These are phyloP conservation scores for Pythium phragmitis DNA, from an alignment of 352 stramenopile species.

Conservation along the genomic window DNA sequence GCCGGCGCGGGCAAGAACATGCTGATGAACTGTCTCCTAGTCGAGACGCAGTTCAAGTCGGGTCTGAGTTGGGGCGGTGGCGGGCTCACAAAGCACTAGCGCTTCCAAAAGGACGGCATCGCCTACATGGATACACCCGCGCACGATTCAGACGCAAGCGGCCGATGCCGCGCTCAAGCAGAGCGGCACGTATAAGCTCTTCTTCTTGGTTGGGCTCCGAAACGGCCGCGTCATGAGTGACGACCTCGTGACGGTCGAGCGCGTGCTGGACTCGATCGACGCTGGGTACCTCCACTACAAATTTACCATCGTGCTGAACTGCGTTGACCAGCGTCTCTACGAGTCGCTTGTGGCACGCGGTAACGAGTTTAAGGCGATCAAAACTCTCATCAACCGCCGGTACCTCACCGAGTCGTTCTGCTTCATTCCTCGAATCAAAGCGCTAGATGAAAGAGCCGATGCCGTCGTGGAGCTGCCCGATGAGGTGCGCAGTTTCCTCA, in stretches of 20 bases:
- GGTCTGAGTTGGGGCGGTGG: background rate
- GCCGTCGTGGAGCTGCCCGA: constrained; percentile 5
- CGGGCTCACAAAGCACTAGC: constrained; percentile 14
- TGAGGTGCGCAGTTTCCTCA: background rate
- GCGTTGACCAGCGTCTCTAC: constrained; percentile 22
- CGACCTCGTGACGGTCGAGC: constrained; percentile 25
- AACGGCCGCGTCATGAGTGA: constrained; percentile 24
- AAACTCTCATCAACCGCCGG: constrained; percentile 12
- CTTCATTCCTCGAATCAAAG: constrained; percentile 20
- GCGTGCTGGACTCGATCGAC: constrained; percentile 23
- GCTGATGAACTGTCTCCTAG: constrained; percentile 9
- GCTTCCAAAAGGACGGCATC: constrained; percentile 11
- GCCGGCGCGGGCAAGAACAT: constrained; percentile 6
- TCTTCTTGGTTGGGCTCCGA: constrained; percentile 30
- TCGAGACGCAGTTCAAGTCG: background rate
- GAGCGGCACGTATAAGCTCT: constrained; percentile 26
- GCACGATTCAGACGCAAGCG: constrained; percentile 14
- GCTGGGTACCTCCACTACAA: constrained; percentile 4
- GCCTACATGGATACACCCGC: constrained; percentile 32
- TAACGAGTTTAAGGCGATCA: constrained; percentile 15
- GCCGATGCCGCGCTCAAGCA: constrained; percentile 1
- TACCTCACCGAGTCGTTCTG: constrained; percentile 13
- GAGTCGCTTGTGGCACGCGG: background rate
- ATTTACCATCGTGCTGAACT: constrained; percentile 28
- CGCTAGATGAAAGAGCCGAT: constrained; percentile 21